Conservation (phyloP, 257 asterid species). For the Vinca minor region DNA sequence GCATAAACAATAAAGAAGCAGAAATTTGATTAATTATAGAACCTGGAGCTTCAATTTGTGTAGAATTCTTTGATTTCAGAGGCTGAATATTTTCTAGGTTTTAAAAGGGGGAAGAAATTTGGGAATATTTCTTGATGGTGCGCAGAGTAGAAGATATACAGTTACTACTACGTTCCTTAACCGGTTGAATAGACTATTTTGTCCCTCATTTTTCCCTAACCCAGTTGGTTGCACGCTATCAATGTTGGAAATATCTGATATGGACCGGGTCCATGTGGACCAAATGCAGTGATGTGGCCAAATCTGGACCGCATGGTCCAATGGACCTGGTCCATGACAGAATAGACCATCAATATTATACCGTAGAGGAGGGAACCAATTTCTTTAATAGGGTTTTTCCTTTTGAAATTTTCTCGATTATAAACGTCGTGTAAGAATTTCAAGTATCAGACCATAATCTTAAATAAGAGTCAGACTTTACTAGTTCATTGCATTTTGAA, state of each 20-base stretch:
- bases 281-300: neutral
- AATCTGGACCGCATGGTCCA: neutral
- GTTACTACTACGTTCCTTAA: constrained; percentile 10
- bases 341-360: too few species aligned
- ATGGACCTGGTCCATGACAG: too few species aligned
- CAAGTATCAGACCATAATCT: too few species aligned
- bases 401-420: too few species aligned
- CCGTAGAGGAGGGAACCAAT: too few species aligned
- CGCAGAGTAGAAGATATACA: constrained; percentile 13
- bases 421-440: too few species aligned
- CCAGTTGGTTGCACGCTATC: too few species aligned
- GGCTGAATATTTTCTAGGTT: constrained; percentile 6
- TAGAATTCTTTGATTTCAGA: neutral
- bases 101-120: neutral
- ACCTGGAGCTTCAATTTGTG: constrained; percentile 18
- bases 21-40: neutral
- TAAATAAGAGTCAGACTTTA: too few species aligned
- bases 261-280: neutral
- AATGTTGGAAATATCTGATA: too few species aligned
- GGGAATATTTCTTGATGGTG: constrained; percentile 13
- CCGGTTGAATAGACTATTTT: constrained; percentile 18
- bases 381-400: too few species aligned
- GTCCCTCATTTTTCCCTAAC: too few species aligned
- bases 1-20: neutral
- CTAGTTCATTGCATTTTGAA: too few species aligned